Evolutionary conservation across 108 stramenopile species (phyloP), one percentile per base, ranked within the genome.

Genomic region (Skeletonema potamos): DNA sequence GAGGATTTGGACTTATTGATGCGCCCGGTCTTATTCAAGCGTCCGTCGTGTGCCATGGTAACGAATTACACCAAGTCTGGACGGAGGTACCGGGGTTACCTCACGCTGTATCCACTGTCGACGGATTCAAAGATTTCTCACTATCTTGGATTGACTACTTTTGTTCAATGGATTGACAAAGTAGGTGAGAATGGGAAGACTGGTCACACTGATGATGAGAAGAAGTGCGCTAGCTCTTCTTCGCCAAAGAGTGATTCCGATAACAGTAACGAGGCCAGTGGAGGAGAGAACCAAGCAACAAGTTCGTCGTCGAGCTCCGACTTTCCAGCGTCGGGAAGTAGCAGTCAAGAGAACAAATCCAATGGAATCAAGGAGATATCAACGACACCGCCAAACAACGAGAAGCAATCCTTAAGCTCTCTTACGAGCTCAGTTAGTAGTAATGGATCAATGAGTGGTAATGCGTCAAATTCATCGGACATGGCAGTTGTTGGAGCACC

Each of bases 71-170:
- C 86, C 63, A 92, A 86, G 56, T 67, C 56, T 37, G 83, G 89
- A 24, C 81, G 87, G 27, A 66, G 70, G 59, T 92, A 85, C 68
- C 67, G 77, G 30, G 84, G 89, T 60, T 89, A 83, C 44, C 65
- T 94, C 54, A 68, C 81, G 20, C 77, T 83, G 1, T 94, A 86
- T 83, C 93, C 93, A 15, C 66, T 94, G 63, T 89, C 87, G 34
- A 92, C 93, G 0, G 93, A 94, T 66, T 92, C 91, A 0, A 82
- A 84, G 41, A 90, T 94, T 27, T 90, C 91, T 15, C 91, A 94
- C 58, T 94, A 92, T 54, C 78, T 94, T 46, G 77, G 76, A 43
- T 68, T 94, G 17, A 87, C 90, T 0, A 76, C 72, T 1, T 83
- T 82, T 75, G 85, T 88, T 5, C 88, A 86, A 62, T 73, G 69